These are phyloP conservation scores for Termitomyces titanicus DNA, from an alignment of 768 basidiomycete species.

Conservation along the genomic window DNA sequence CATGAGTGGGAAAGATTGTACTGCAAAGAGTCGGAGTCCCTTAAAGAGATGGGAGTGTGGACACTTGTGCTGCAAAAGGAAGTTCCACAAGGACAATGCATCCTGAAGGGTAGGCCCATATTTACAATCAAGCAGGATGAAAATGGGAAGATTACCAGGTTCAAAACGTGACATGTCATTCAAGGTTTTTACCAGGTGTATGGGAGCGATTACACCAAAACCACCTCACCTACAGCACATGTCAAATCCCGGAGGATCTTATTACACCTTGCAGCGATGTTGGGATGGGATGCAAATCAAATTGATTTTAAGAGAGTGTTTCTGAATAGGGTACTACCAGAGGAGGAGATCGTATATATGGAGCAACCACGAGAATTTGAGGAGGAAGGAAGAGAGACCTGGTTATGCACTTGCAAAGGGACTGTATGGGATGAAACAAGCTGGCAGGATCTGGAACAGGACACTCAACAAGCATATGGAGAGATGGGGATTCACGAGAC, in stretches of 20 bases:
- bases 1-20: too few species aligned
- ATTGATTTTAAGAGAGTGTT: too few species aligned
- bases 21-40: background rate
- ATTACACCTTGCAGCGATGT: too few species aligned
- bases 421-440: background rate
- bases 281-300: too few species aligned
- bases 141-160: background rate
- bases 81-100: too few species aligned
- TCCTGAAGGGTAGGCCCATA: too few species aligned
- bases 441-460: too few species aligned
- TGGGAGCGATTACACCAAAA: too few species aligned
- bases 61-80: background rate
- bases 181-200: background rate
- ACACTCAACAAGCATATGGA: background rate
- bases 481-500: background rate
- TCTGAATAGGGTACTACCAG: background rate
- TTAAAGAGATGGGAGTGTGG: background rate
- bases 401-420: too few species aligned
- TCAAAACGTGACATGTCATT: background rate
- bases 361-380: background rate
- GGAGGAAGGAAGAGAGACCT: background rate
- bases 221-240: too few species aligned
- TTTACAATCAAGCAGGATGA: too few species aligned
- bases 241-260: too few species aligned
- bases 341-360: background rate